phyloP scores from a whole-genome alignment of 2,329 filamentous ascomycete genomes.

The Fusarium citri region DNA sequence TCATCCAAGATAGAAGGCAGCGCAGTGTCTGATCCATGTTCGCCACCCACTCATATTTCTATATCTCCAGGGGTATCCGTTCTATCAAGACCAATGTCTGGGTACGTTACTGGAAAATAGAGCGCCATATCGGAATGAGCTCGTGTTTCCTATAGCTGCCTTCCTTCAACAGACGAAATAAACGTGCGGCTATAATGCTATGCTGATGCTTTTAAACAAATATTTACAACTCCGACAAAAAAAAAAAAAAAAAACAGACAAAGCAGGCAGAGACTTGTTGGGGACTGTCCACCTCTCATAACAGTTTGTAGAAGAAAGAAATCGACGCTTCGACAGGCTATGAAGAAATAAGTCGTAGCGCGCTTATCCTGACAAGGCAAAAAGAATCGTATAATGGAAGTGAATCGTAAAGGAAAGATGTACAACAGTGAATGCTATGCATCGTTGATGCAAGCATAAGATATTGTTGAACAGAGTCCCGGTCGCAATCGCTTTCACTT shows the following conservation, averaged over 20 bases:
- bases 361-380: conserved; percentile 1
- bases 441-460: background rate
- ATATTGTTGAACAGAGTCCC: background rate
- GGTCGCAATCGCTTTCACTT: conserved; percentile 6
- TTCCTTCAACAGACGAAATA: conserved; percentile 8
- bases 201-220: conserved; percentile 23
- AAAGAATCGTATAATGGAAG: background rate
- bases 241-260: conserved; percentile 14
- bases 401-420: conserved; percentile 5
- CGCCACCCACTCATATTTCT: conserved; percentile 10
- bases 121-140: conserved; percentile 2
- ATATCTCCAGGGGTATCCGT: conserved; percentile 32
- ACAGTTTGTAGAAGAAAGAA: conserved; percentile 30
- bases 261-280: conserved; percentile 10
- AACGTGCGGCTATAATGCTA: conserved; percentile 18
- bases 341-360: conserved; percentile 4
- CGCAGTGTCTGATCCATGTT: conserved; percentile 1
- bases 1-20: background rate
- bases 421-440: background rate
- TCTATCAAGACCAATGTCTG: conserved; percentile 37
- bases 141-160: background rate
- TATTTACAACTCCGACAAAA: conserved; percentile 18
- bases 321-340: conserved; percentile 10
- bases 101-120: conserved; percentile 24
- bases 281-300: conserved; percentile 31